Percentiles rank a stretch among this genome's conserved stretches.
phyloP scores from a whole-genome alignment of 164 flowering plant species.

The Aristolochia fimbriata region DNA sequence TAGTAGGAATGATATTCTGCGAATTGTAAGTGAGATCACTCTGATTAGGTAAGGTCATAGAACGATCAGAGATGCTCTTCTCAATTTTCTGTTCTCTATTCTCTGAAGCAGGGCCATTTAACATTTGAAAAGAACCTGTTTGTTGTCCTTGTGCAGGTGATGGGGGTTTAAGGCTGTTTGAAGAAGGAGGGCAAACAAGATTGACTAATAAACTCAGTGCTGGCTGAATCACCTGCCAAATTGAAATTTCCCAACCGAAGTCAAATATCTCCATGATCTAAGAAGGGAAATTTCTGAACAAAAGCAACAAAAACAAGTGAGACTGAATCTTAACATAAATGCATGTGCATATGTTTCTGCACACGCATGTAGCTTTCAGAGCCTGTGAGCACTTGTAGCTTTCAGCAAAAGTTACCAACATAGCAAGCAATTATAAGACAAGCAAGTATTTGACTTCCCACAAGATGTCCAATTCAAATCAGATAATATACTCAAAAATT shows the following conservation, averaged over 20 bases:
- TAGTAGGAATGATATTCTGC: slow-evolving; percentile 19
- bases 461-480: too few species aligned
- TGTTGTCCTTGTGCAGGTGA: slow-evolving; percentile 48
- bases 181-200: slow-evolving; percentile 98
- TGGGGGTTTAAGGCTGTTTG: slow-evolving; percentile 73
- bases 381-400: background rate
- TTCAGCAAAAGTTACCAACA: background rate
- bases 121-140: slow-evolving; percentile 31
- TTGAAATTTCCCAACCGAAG: background rate
- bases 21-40: slow-evolving; percentile 30
- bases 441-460: too few species aligned
- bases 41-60: slow-evolving; percentile 21
- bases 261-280: background rate
- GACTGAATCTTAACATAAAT: too few species aligned
- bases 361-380: too few species aligned
- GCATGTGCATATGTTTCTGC: too few species aligned
- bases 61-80: slow-evolving; percentile 35
- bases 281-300: too few species aligned
- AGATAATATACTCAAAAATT: background rate
- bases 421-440: too few species aligned
- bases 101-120: slow-evolving; percentile 37
- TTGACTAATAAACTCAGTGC: slow-evolving; percentile 79
- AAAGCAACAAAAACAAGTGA: too few species aligned
- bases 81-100: slow-evolving; percentile 46
- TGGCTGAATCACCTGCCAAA: slow-evolving; percentile 72